Evolutionary conservation across 306 rosid genomes (phyloP).

Genomic region (Quillaja saponaria): DNA sequence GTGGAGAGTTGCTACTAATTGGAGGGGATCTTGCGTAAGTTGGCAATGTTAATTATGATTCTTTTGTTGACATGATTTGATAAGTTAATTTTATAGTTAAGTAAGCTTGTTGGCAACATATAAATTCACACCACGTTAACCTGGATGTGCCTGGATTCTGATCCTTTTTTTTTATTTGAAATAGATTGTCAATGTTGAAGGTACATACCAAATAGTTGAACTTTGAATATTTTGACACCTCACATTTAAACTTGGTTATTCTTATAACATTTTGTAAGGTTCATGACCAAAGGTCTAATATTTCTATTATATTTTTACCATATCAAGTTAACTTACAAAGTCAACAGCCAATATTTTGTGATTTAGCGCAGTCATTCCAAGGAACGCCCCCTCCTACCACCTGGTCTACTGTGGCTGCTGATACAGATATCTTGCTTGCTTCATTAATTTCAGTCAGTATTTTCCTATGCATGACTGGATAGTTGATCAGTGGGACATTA

Average conservation of each 20-base stretch:
- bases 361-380: no score
- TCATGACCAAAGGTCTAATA: background rate
- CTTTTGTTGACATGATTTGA: constrained; percentile 15
- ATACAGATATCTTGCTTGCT: constrained; percentile 5
- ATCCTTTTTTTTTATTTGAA: constrained; percentile 18
- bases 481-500: constrained; percentile 9
- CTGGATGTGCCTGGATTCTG: constrained; percentile 9
- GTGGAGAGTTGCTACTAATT: constrained; percentile 83
- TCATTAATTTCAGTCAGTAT: background rate
- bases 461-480: background rate
- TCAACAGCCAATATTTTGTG: background rate
- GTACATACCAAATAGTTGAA: constrained; percentile 19
- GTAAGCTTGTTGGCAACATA: constrained; percentile 21
- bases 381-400: no score
- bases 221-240: constrained; percentile 11
- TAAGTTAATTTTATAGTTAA: constrained; percentile 1
- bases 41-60: constrained; percentile 20
- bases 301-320: background rate
- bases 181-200: constrained; percentile 2
- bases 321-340: background rate
- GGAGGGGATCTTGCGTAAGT: constrained; percentile 99
- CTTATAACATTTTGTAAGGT: background rate
- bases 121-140: constrained; percentile 21
- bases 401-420: background rate
- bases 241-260: background rate